Conservation (phyloP, 129 eudicot species). For the Flaveria linearis region DNA sequence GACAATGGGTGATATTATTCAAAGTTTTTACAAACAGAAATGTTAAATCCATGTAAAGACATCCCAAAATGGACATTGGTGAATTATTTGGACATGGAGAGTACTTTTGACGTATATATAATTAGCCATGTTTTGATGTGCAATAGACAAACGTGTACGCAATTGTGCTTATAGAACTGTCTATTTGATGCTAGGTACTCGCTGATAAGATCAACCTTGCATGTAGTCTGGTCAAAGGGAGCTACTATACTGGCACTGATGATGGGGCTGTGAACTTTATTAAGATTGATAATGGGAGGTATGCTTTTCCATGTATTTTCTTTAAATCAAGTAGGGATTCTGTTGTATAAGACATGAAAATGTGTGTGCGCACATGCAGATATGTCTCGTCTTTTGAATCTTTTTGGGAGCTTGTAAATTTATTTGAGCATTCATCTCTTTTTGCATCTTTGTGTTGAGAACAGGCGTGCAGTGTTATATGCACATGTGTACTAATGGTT, state of each 20-base stretch:
- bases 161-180: conserved; percentile 11
- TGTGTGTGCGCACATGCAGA: neutral
- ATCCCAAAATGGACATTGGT: conserved; percentile 12
- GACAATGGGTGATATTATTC: conserved; percentile 6
- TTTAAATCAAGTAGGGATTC: neutral
- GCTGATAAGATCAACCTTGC: conserved; percentile 93
- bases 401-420: neutral
- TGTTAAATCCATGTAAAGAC: conserved; percentile 8
- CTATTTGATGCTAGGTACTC: conserved; percentile 61
- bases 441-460: conserved; percentile 14
- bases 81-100: neutral
- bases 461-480: conserved; percentile 1
- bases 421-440: conserved; percentile 3
- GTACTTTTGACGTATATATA: neutral
- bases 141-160: neutral
- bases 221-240: conserved; percentile 95
- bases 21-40: neutral
- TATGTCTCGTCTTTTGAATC: neutral
- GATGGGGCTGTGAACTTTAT: conserved; percentile 95
- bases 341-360: neutral
- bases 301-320: conserved; percentile 26
- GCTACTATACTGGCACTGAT: conserved; percentile 96
- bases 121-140: conserved; percentile 13
- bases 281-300: conserved; percentile 86
- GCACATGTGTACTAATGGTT: neutral